phyloP scores from a whole-genome alignment of 306 rosid species.

The Cajanus cajan region DNA sequence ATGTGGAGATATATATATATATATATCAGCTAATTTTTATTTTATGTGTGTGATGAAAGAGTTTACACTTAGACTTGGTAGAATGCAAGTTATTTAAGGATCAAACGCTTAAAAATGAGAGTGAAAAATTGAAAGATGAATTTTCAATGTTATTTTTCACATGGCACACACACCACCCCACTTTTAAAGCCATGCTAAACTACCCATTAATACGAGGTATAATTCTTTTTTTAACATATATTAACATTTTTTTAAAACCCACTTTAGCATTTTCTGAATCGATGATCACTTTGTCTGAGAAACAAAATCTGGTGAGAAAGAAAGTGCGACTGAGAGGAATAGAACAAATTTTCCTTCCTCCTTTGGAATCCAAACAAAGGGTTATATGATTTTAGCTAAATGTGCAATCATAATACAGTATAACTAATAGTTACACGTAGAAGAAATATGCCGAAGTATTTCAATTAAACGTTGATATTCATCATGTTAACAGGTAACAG shows the following conservation, averaged over 20 bases:
- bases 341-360: background rate
- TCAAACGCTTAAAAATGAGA: too few relatives aligned
- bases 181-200: background rate
- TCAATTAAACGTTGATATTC: background rate
- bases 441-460: background rate
- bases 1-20: background rate
- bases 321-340: background rate
- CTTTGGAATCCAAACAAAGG: background rate
- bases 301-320: background rate
- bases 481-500: slow-evolving; percentile 49
- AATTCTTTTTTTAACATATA: background rate
- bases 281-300: background rate
- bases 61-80: background rate
- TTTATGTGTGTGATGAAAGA: background rate
- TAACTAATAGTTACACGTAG: background rate
- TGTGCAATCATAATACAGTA: background rate
- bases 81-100: too few relatives aligned
- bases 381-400: background rate
- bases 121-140: background rate
- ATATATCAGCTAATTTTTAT: background rate
- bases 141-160: background rate
- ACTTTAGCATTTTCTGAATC: background rate
- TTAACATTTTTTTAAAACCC: background rate
- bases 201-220: background rate
- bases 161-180: background rate